These are phyloP conservation scores for Postia placenta DNA, from an alignment of 768 basidiomycete species.

Conservation along the genomic window DNA sequence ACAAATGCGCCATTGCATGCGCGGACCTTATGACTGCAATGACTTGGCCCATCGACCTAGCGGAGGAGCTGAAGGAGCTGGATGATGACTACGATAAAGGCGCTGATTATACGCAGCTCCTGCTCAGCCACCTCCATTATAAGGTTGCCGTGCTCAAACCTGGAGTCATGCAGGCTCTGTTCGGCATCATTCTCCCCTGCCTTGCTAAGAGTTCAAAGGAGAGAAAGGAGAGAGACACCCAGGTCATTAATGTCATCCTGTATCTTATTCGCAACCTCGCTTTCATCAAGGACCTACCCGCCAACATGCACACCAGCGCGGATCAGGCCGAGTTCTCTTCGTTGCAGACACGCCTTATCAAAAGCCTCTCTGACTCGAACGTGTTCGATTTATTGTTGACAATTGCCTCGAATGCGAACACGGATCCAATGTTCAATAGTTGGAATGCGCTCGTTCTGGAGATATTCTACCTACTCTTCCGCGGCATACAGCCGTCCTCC, in stretches of 20 bases:
- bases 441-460: constrained; percentile 92
- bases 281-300: constrained; percentile 83
- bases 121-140: constrained; percentile 80
- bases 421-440: constrained; percentile 73
- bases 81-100: constrained; percentile 75
- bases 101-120: constrained; percentile 84
- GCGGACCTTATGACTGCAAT: constrained; percentile 92
- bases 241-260: constrained; percentile 82
- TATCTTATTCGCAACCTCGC: constrained; percentile 91
- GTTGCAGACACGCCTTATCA: constrained; percentile 74
- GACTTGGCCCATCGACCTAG: constrained; percentile 98
- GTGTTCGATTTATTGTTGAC: constrained; percentile 78
- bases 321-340: constrained; percentile 76
- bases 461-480: constrained; percentile 86
- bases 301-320: constrained; percentile 63
- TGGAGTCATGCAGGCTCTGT: constrained; percentile 63
- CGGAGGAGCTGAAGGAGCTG: constrained; percentile 90
- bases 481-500: constrained; percentile 64
- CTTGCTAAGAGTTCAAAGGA: constrained; percentile 66
- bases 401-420: constrained; percentile 70
- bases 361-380: constrained; percentile 62
- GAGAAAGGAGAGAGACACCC: constrained; percentile 72
- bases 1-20: constrained; percentile 76
- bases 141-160: constrained; percentile 73
- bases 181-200: constrained; percentile 72